Conservation (phyloP, 805 yeast species). For the Zygoascus biomembranicola region DNA sequence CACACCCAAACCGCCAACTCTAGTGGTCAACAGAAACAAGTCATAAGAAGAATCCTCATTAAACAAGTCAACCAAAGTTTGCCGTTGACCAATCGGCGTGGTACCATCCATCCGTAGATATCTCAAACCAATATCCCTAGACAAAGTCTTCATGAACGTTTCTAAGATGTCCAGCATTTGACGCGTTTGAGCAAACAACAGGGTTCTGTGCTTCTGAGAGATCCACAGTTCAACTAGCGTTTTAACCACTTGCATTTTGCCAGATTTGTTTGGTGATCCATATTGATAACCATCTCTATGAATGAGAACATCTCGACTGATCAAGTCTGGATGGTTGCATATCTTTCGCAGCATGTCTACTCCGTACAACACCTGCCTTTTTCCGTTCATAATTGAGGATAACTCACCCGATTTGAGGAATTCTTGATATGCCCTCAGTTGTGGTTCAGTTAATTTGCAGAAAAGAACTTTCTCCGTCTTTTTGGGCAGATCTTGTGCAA, state of each 20-base stretch:
- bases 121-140: slow-evolving; percentile 27
- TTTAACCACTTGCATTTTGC: slow-evolving; percentile 84
- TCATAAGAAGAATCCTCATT: slow-evolving; percentile 50
- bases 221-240: slow-evolving; percentile 71
- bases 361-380: slow-evolving; percentile 75
- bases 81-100: slow-evolving; percentile 72
- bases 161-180: slow-evolving; percentile 91
- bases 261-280: slow-evolving; percentile 52
- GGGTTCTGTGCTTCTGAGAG: slow-evolving; percentile 63
- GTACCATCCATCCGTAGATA: slow-evolving; percentile 92
- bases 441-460: slow-evolving; percentile 73
- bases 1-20: slow-evolving; percentile 94
- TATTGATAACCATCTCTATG: slow-evolving; percentile 28
- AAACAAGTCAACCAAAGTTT: slow-evolving; percentile 70
- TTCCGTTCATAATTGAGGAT: slow-evolving; percentile 61
- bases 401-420: slow-evolving; percentile 74
- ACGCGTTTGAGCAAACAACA: slow-evolving; percentile 85
- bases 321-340: slow-evolving; percentile 93
- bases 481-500: slow-evolving; percentile 88
- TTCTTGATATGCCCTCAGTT: slow-evolving; percentile 62
- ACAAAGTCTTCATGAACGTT: slow-evolving; percentile 43
- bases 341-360: slow-evolving; percentile 85
- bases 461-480: slow-evolving; percentile 91
- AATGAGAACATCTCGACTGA: slow-evolving; percentile 35
- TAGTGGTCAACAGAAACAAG: slow-evolving; percentile 79